Evolutionary conservation across 345 rosid species (phyloP).

Genomic region (Pistacia atlantica): DNA sequence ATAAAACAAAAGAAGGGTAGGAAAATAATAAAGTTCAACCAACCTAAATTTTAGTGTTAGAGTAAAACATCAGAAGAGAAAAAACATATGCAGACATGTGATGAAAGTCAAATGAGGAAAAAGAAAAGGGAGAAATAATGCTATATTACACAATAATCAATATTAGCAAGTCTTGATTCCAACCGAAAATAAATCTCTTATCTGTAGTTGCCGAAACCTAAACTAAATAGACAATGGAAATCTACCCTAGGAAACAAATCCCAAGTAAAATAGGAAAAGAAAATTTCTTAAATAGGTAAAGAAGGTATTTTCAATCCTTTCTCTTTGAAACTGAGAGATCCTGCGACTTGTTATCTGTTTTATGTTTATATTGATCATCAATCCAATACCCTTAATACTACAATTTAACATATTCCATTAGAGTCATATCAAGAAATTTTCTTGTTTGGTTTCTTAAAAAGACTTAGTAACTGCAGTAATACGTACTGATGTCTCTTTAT

Average conservation of each 20-base stretch:
- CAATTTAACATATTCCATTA: too few species aligned
- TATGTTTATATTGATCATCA: neutral
- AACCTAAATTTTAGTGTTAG: too few species aligned
- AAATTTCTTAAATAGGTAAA: neutral
- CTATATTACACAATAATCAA: too few species aligned
- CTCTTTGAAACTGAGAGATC: neutral
- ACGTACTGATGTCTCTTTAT: constrained; percentile 27
- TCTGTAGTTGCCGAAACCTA: neutral
- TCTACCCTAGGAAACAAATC: neutral
- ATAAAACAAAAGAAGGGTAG: too few species aligned
- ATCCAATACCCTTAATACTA: neutral
- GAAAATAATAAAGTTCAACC: too few species aligned
- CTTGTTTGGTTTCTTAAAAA: constrained; percentile 9
- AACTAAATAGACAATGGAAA: neutral
- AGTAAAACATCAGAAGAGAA: too few species aligned
- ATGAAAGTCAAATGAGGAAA: too few species aligned
- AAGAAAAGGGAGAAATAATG: too few species aligned
- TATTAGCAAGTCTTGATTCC: too few species aligned
- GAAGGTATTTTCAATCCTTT: neutral
- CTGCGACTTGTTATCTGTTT: constrained; percentile 3
- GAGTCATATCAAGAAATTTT: constrained; percentile 1
- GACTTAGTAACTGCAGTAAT: neutral
- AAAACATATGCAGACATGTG: too few species aligned
- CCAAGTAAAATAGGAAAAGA: neutral
- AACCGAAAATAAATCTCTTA: too few species aligned